phyloP scores from a whole-genome alignment of 2,329 filamentous ascomycete genomes.

The Ophiocordyceps camponoti-rufipedis region DNA sequence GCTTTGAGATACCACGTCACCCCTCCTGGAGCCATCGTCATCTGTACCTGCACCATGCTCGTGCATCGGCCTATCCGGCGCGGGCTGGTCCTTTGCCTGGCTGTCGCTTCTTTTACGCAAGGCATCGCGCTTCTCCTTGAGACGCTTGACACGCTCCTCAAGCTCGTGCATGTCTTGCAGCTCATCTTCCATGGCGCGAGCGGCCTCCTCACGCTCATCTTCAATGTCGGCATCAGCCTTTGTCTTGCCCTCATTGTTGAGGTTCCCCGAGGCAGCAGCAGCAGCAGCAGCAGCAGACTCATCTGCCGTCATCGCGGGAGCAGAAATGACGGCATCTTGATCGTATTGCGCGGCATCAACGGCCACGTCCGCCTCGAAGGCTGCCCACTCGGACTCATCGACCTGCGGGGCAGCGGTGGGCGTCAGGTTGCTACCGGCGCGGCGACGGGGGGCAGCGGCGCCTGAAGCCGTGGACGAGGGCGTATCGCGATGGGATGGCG shows the following conservation, averaged over 20 bases:
- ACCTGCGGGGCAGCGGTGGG: conserved; percentile 11
- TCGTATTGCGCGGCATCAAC: conserved; percentile 17
- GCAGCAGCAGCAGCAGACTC: conserved; percentile 33
- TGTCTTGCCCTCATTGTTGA: conserved; percentile 33
- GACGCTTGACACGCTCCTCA: conserved; percentile 47
- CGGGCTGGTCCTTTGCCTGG: conserved; percentile 9
- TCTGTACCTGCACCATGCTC: background rate
- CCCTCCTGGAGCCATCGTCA: background rate
- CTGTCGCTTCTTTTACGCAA: conserved; percentile 20
- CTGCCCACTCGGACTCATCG: conserved; percentile 71
- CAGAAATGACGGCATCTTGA: conserved; percentile 44
- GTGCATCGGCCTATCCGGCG: conserved; percentile 4
- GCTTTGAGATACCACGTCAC: background rate
- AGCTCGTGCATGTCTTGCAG: conserved; percentile 71
- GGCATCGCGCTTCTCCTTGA: conserved; percentile 56
- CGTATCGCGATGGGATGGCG: conserved; percentile 27
- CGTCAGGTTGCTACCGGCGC: conserved; percentile 6
- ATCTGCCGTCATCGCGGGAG: conserved; percentile 46
- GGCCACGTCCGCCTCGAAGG: conserved; percentile 70
- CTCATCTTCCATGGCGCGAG: conserved; percentile 53
- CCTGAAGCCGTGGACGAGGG: conserved; percentile 23
- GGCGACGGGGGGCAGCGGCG: conserved; percentile 5
- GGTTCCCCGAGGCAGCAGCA: conserved; percentile 13
- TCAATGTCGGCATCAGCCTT: conserved; percentile 36
- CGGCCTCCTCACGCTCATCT: conserved; percentile 60